phyloP scores from a whole-genome alignment of 1,284 basidiomycete genomes.

The Cutaneotrichosporon dermatis region DNA sequence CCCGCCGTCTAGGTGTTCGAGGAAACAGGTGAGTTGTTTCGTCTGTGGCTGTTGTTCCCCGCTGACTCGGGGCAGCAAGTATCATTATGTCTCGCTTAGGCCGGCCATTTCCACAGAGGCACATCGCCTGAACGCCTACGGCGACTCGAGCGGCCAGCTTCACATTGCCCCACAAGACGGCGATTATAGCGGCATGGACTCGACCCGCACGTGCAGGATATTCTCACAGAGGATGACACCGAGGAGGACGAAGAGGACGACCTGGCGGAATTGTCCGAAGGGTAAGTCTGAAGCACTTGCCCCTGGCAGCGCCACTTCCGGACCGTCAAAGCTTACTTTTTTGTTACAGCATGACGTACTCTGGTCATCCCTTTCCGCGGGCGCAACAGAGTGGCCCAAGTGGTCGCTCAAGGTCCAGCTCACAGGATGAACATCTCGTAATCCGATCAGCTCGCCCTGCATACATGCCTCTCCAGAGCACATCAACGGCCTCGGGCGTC shows the following conservation, averaged over 20 bases:
- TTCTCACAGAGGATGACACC: conserved; percentile 26
- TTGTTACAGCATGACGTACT: conserved; percentile 7
- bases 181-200: conserved; percentile 13
- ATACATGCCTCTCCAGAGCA: conserved; percentile 7
- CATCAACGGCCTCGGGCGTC: neutral
- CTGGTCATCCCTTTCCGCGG: conserved; percentile 11
- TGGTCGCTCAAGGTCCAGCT: conserved; percentile 11
- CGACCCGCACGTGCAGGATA: conserved; percentile 14
- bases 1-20: conserved; percentile 78
- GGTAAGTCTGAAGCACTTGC: neutral
- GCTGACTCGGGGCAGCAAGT: conserved; percentile 24
- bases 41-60: neutral
- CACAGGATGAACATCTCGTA: conserved; percentile 11
- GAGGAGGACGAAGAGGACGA: conserved; percentile 39
- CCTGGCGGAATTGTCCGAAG: conserved; percentile 18
- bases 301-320: conserved; percentile 3
- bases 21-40: conserved; percentile 59
- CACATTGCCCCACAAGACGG: conserved; percentile 22
- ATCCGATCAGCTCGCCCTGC: conserved; percentile 17
- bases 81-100: conserved; percentile 57
- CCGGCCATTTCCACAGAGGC: conserved; percentile 81
- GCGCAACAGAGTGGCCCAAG: neutral
- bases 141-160: conserved; percentile 47
- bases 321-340: neutral
- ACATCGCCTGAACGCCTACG: conserved; percentile 82